phyloP scores from a whole-genome alignment of 805 yeast species.

The Spathaspora passalidarum region DNA sequence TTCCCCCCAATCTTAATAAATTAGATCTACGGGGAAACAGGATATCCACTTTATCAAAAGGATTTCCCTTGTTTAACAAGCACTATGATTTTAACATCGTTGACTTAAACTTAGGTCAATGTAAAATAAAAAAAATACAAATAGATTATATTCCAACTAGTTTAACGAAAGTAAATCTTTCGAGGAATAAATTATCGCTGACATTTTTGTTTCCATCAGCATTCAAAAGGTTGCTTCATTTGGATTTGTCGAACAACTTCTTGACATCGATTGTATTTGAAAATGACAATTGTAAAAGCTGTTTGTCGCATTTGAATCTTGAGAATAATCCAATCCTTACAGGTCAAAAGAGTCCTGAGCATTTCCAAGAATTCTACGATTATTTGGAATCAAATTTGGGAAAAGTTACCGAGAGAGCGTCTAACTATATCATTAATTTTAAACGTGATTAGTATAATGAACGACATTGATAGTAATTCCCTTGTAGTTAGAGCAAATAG shows the following conservation, averaged over 20 bases:
- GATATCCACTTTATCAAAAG: background rate
- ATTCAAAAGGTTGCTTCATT: constrained; percentile 5
- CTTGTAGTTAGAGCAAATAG: too few relatives aligned
- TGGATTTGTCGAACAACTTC: constrained; percentile 17
- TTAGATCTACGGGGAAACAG: constrained; percentile 11
- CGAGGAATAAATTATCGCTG: constrained; percentile 6
- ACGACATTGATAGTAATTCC: too few relatives aligned
- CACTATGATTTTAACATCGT: constrained; percentile 1
- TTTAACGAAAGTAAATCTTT: constrained; percentile 11
- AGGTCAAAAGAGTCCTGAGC: constrained; percentile 12
- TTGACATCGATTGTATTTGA: constrained; percentile 14
- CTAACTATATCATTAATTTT: too few relatives aligned
- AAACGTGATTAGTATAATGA: too few relatives aligned
- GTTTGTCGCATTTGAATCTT: constrained; percentile 17
- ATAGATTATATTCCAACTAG: constrained; percentile 11
- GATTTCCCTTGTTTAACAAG: constrained; percentile 3
- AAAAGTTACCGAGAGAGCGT: constrained; percentile 14
- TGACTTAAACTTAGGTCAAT: constrained; percentile 2
- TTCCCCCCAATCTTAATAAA: constrained; percentile 13
- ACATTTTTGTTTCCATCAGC: constrained; percentile 6
- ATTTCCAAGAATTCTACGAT: constrained; percentile 17
- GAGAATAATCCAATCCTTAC: constrained; percentile 17
- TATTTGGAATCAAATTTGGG: constrained; percentile 19
- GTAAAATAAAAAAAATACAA: constrained; percentile 1
- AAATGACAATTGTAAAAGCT: background rate